Conservation (phyloP, 2,329 filamentous ascomycete species). For the Drechslerella stenobrocha region DNA sequence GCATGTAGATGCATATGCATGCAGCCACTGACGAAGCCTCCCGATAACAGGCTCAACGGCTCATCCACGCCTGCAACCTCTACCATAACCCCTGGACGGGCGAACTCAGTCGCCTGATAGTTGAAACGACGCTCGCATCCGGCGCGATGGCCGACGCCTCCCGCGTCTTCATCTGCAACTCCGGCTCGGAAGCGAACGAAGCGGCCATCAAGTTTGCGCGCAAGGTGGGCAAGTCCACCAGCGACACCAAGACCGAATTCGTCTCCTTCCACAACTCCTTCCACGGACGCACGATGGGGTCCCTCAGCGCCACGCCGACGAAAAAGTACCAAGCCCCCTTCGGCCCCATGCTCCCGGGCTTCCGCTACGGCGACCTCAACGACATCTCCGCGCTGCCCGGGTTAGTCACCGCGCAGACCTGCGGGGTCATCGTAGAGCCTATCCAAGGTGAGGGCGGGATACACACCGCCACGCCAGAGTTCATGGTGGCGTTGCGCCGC, state of each 20-base stretch:
- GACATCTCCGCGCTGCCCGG: slow-evolving; percentile 71
- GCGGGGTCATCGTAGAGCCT: slow-evolving; percentile 92
- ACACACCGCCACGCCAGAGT: slow-evolving; percentile 78
- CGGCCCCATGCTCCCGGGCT: slow-evolving; percentile 91
- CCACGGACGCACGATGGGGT: slow-evolving; percentile 95
- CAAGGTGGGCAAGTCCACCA: slow-evolving; percentile 74
- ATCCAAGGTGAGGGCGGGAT: slow-evolving; percentile 97
- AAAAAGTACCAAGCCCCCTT: slow-evolving; percentile 97
- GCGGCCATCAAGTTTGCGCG: slow-evolving; percentile 95
- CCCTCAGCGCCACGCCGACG: slow-evolving; percentile 92
- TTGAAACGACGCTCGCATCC: slow-evolving; percentile 76
- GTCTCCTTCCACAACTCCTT: slow-evolving; percentile 92
- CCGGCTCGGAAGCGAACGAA: slow-evolving; percentile 94
- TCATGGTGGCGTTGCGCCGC: slow-evolving; percentile 78
- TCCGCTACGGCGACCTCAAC: slow-evolving; percentile 83
- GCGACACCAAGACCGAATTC: slow-evolving; percentile 74
- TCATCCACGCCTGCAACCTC: slow-evolving; percentile 91
- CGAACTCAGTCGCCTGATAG: slow-evolving; percentile 78
- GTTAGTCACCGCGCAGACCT: slow-evolving; percentile 81
- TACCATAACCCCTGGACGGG: slow-evolving; percentile 98
- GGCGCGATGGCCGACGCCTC: slow-evolving; percentile 80
- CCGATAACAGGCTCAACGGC: slow-evolving; percentile 63
- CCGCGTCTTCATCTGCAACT: slow-evolving; percentile 92
- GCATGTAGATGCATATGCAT: not conserved
- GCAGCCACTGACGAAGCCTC: slow-evolving; percentile 22